Evolutionary conservation across 2,329 filamentous ascomycete genomes (phyloP), one percentile per base, ranked within the genome.

Genomic region (Amauroascus verrucosus): DNA sequence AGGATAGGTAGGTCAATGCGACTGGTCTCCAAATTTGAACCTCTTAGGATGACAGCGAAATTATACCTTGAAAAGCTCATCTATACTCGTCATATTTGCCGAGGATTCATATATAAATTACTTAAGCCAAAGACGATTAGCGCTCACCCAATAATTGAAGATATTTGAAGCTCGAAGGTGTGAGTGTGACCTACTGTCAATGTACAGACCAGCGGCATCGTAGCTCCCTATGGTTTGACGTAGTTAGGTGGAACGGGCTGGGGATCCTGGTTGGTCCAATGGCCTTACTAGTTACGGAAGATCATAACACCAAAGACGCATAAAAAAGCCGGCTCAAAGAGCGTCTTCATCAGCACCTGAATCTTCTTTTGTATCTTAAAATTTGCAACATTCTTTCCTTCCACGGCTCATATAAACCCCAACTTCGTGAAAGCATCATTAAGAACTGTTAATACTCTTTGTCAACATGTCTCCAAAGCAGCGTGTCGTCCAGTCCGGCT

Each of bases 401-500:
- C 33, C 33, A n/a, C 33, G 4, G 6, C 6, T 30, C 26, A 5
- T 5, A 30, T 9, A 9, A 30, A 30, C 26, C 26, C 9, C 26
- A 30, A 30, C 5, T 9, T 30, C 26, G 26, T 9, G 26, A 30
- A 30, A 30, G n/a, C 26, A 20, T 18, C 20, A 18, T 6, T 32
- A 37, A 38, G 32, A n/a, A 43, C n/a, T 18, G 3, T 16, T 41
- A 33, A 6, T 22, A 5, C 41, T 46, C 8, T 16, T 40, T 28
- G 52, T 47, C 53, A 74, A 54, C 58, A 87, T 87, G 84, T 72
- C 81, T 66, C 80, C 82, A 61, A 84, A 81, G 71, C 74, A 76
- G 69, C 72, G 81, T 57, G 64, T 76, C 58, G 73, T 79, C 61
- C 75, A 80, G 60, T 69, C 71, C 47, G 66, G 73, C 47, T 63